These are phyloP conservation scores for Nicotiana noctiflora DNA, from an alignment of 257 asterid species.

Conservation along the genomic window DNA sequence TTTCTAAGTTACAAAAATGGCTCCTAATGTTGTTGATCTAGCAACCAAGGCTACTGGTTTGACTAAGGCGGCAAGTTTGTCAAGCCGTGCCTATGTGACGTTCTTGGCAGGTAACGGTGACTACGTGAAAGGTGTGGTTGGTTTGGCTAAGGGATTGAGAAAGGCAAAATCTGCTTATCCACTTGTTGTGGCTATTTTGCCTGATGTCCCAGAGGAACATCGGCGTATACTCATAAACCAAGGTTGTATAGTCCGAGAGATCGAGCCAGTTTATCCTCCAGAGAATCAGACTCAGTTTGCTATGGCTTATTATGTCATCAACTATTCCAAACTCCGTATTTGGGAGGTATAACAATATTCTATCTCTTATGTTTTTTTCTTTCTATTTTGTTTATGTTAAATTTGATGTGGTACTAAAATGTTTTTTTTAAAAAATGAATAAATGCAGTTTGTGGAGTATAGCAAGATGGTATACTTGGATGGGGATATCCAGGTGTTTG, in stretches of 20 bases:
- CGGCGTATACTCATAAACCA: slow-evolving; percentile 8
- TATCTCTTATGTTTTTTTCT: too few relatives aligned
- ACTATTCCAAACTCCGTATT: slow-evolving; percentile 13
- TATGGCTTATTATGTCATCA: slow-evolving; percentile 16
- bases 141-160: slow-evolving; percentile 11
- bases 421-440: background rate
- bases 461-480: slow-evolving; percentile 18
- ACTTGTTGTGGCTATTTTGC: slow-evolving; percentile 12
- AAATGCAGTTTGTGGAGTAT: slow-evolving; percentile 16
- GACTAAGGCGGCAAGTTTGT: background rate
- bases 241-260: slow-evolving; percentile 13
- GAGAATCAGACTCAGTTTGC: slow-evolving; percentile 11
- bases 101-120: slow-evolving; percentile 14
- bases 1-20: background rate
- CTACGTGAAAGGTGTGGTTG: slow-evolving; percentile 12
- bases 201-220: slow-evolving; percentile 18
- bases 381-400: background rate
- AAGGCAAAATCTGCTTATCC: slow-evolving; percentile 10
- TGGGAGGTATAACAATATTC: background rate
- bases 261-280: slow-evolving; percentile 14
- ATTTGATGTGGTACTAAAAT: background rate
- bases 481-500: slow-evolving; percentile 15
- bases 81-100: slow-evolving; percentile 4
- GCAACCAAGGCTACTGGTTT: background rate
- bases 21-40: background rate